Evolutionary conservation across 1,284 basidiomycete genomes (phyloP), one percentile per base, ranked within the genome.

Genomic region (Naganishia liquefaciens): DNA sequence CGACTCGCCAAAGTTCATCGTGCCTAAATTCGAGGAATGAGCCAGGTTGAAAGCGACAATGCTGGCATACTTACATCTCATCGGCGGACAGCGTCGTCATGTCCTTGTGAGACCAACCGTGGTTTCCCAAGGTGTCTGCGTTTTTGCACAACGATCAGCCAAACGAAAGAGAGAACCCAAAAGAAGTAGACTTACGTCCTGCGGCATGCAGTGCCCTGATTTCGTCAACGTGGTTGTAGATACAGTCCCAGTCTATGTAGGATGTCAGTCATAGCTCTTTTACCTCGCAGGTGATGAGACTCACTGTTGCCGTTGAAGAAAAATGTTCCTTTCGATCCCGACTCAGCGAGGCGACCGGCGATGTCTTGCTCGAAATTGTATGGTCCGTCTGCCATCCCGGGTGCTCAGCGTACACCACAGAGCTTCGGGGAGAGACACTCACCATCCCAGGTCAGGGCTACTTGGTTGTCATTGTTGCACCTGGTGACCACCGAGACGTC

Each of bases 41-140:
- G 28, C 39, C 19, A 21, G 11, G 33, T 11, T 17, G n/a, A 21
- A 33, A 17, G 58, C 21, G 23, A 28, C 2, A 17, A n/a, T 15
- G 19, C 7, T 25, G n/a, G 9, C n/a, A 11, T n/a, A 50, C 54
- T 25, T 52, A 64, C 63, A 60, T 52, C 40, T 65, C n/a, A 28
- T 65, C 63, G 55, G 40, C 49, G 6, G 42, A 23, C 42, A 85
- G 73, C 3, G 72, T 79, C 28, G 76, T 78, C 21, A 85, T 71
- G 69, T 85, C 77, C 25, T 76, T 70, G 71, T 86, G 85, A 4
- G 76, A 75, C 84, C 84, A 86, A 37, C 84, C 84, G 70, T 86
- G 84, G 25, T 83, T 84, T 5, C 78, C 84, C 42, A 86, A 70
- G 60, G 83, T 82, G 72, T 85, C n/a, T n/a, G n/a, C n/a, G 84